Percentiles rank a stretch among this genome's conserved stretches.
Conservation (phyloP, 495 filamentous ascomycete genomes). For the Hypoxylon trugodes region DNA sequence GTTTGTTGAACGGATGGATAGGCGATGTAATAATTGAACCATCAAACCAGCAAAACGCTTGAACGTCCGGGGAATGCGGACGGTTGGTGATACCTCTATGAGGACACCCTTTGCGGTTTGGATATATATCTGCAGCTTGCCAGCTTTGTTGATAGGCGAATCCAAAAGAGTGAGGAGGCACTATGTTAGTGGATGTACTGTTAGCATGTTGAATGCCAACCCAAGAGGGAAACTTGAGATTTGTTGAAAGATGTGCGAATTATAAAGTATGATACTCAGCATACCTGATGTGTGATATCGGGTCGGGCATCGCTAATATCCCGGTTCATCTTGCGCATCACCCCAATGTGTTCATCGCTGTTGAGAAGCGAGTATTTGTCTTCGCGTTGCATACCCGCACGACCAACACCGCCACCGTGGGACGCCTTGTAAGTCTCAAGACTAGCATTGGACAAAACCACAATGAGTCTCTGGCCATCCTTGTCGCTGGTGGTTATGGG, state of each 20-base stretch:
- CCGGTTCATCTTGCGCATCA: conserved; percentile 99
- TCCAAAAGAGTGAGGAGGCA: conserved; percentile 97
- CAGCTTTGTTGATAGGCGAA: conserved; percentile 97
- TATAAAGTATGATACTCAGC: conserved; percentile 15
- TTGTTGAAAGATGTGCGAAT: conserved; percentile 27
- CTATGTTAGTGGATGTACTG: conserved; percentile 58
- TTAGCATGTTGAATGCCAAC: conserved; percentile 56
- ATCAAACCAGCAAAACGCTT: conserved; percentile 98
- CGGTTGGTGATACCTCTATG: conserved; percentile 96
- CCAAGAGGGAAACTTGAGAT: conserved; percentile 6
- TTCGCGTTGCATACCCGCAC: conserved; percentile 73
- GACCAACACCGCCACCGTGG: conserved; percentile 65
- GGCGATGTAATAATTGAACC: conserved; percentile 97
- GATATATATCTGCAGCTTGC: conserved; percentile 96
- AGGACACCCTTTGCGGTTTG: conserved; percentile 95
- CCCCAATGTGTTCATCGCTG: conserved; percentile 98
- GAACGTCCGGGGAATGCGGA: conserved; percentile 96
- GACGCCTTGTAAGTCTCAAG: conserved; percentile 95
- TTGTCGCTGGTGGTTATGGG: conserved; percentile 87
- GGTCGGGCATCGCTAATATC: conserved; percentile 98
- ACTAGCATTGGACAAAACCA: conserved; percentile 96
- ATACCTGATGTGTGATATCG: conserved; percentile 97
- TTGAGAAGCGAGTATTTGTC: conserved; percentile 97
- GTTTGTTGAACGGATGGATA: conserved; percentile 93
- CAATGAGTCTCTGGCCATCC: conserved; percentile 87